Percentiles rank a stretch among this genome's conserved stretches.
Evolutionary conservation across 164 flowering plant species (phyloP).

Genomic region (Tetracentron sinense): DNA sequence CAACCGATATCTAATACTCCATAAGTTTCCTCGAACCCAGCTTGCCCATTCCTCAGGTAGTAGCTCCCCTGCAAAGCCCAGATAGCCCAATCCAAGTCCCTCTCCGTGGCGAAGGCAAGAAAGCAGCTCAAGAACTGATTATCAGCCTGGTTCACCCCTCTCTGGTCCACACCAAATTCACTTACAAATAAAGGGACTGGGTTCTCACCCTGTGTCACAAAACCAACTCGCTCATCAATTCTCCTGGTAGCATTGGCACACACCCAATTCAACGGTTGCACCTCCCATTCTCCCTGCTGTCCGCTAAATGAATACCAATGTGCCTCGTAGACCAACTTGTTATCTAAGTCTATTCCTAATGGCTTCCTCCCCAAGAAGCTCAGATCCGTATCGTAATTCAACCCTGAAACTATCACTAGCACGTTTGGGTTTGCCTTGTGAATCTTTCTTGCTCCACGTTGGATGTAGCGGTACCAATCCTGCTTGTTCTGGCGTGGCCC

Average conservation of each 20-base stretch:
- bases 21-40: constrained; percentile 32
- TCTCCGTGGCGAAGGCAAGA: constrained; percentile 22
- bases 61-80: constrained; percentile 59
- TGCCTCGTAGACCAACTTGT: constrained; percentile 46
- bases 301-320: constrained; percentile 45
- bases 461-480: constrained; percentile 33
- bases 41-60: constrained; percentile 25
- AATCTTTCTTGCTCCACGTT: constrained; percentile 24
- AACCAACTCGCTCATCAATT: constrained; percentile 19
- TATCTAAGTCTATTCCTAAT: constrained; percentile 11
- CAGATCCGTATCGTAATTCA: constrained; percentile 33
- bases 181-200: constrained; percentile 44
- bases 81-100: constrained; percentile 51
- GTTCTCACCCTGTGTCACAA: constrained; percentile 22
- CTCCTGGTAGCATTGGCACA: constrained; percentile 12
- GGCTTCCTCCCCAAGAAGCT: constrained; percentile 25
- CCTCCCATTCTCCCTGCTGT: constrained; percentile 21
- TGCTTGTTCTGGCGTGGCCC: constrained; percentile 27
- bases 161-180: constrained; percentile 51
- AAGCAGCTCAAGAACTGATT: constrained; percentile 44
- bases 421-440: constrained; percentile 39
- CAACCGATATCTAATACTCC: constrained; percentile 38
- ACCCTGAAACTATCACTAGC: constrained; percentile 44
- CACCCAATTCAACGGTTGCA: constrained; percentile 17
- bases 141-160: constrained; percentile 31